A percentile compares a stretch with the other conserved stretches of the same genome.
phyloP scores from a whole-genome alignment of 1,139 yeast species.

The Zygotorulaspora mrakii region DNA sequence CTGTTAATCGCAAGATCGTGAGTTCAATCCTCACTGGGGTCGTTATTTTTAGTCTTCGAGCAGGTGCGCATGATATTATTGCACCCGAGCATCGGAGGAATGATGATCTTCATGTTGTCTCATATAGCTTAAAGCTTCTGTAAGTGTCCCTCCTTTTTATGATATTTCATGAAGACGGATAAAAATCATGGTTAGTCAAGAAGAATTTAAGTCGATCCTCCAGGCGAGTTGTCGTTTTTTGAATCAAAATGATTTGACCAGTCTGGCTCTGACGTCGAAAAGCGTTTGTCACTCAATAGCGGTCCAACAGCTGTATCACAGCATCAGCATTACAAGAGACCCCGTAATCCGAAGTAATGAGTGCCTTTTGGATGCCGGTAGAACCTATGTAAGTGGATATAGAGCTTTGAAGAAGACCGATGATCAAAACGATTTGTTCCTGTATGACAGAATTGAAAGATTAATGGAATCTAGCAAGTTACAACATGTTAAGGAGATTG shows the following conservation, averaged over 20 bases:
- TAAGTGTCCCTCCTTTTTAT: too few relatives aligned
- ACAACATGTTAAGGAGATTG: slow-evolving; percentile 16
- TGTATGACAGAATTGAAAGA: slow-evolving; percentile 34
- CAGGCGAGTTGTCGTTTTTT: slow-evolving; percentile 14
- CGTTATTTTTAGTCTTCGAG: slow-evolving; percentile 17
- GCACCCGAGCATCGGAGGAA: too few relatives aligned
- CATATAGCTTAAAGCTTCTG: too few relatives aligned
- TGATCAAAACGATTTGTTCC: slow-evolving; percentile 38
- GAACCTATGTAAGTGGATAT: slow-evolving; percentile 35
- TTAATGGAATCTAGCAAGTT: slow-evolving; percentile 23
- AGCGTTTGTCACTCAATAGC: slow-evolving; percentile 18
- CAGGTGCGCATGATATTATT: not conserved
- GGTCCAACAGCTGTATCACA: slow-evolving; percentile 27
- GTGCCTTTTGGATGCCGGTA: slow-evolving; percentile 35
- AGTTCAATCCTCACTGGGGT: slow-evolving; percentile 37
- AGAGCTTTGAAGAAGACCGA: slow-evolving; percentile 25
- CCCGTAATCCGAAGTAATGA: slow-evolving; percentile 28
- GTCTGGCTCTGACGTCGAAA: slow-evolving; percentile 22
- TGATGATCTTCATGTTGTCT: too few relatives aligned
- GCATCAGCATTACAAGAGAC: slow-evolving; percentile 31
- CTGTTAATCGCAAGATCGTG: slow-evolving; percentile 37
- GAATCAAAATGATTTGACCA: slow-evolving; percentile 33
- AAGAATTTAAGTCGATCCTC: slow-evolving; percentile 6
- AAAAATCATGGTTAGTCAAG: slow-evolving; percentile 4
- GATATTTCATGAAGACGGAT: not conserved